Percentiles rank a stretch among this genome's conserved stretches.
Evolutionary conservation across 1,284 basidiomycete species (phyloP).

Genomic region (Boletus putidus): DNA sequence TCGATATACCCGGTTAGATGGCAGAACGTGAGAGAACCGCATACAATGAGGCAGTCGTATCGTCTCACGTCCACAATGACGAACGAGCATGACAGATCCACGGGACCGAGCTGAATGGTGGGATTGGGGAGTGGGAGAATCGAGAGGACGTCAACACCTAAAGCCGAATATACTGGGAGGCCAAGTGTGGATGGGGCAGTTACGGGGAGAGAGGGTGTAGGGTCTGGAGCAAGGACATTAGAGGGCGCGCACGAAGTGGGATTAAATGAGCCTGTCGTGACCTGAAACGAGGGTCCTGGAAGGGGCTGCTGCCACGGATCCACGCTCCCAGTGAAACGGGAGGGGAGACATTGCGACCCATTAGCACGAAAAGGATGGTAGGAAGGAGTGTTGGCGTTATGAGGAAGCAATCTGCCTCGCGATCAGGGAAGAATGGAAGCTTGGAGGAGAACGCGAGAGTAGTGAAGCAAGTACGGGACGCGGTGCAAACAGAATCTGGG

Average conservation of each 20-base stretch:
- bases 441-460: slow-evolving; percentile 15
- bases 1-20: slow-evolving; percentile 82
- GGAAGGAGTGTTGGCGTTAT: neutral
- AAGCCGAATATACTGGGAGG: slow-evolving; percentile 76
- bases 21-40: slow-evolving; percentile 80
- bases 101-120: slow-evolving; percentile 79
- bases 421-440: slow-evolving; percentile 27
- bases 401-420: slow-evolving; percentile 17
- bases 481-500: slow-evolving; percentile 38
- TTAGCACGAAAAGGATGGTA: neutral
- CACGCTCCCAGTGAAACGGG: neutral
- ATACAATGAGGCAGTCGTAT: slow-evolving; percentile 84
- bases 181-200: slow-evolving; percentile 35
- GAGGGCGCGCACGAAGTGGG: slow-evolving; percentile 12
- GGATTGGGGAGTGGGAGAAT: slow-evolving; percentile 80
- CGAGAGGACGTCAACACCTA: slow-evolving; percentile 88
- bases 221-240: slow-evolving; percentile 6
- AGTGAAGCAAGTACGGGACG: slow-evolving; percentile 11
- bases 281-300: slow-evolving; percentile 8
- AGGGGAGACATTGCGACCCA: neutral
- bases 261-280: slow-evolving; percentile 1
- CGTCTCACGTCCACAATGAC: slow-evolving; percentile 82
- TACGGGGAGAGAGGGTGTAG: neutral
- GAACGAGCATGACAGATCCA: slow-evolving; percentile 90
- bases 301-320: slow-evolving; percentile 9